Evolutionary conservation across 108 stramenopile genomes (phyloP), one percentile per base, ranked within the genome.

Genomic region (Nannochloropsis oceanica): DNA sequence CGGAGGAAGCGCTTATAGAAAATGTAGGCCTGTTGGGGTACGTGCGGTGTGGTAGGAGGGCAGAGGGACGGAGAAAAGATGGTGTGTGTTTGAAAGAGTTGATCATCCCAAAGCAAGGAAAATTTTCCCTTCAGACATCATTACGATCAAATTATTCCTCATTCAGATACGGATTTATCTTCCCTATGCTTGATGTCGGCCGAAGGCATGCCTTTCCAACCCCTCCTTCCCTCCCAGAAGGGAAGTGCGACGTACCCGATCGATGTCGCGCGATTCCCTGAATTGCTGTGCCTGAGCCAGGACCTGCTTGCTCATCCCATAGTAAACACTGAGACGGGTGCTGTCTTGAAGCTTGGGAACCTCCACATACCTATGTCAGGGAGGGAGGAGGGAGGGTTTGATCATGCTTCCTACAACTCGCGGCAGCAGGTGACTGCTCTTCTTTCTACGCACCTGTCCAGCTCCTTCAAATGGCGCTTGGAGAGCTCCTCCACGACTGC

Each of bases 1-100:
- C 18, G 24, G 80, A 86, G 22, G 44, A 85, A 89, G 9, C 89
- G 89, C 83, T 89, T 89, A 44, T 79, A 80, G 42, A 81, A 84
- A 25, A 85, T 83, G 46, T 89, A 89, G n/a, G 83, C 80, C 84
- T 73, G 59, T 73, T 18, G 10, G 59, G 59, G n/a, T 73, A 18
- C 5, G 59, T n/a, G n/a, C 18, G 59, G 59, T 1, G 34, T 34
- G 34, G 34, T 34, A 5, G 34, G 34, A 34, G 34, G 34, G 34
- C 34, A 34, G 34, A 34, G 34, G 34, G 34, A 34, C 34, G 34
- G 34, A 34, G 1, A 5, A 5, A 34, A 34, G 34, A 34, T 34
- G 34, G 34, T 34, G 34, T 3, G 34, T 34, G 34, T 34, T 34
- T 34, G 34, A 34, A 34, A 34, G 34, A 34, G 5, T 34, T 34